Conservation (phyloP, 306 rosid genomes). For the Prunus fruticosa region DNA sequence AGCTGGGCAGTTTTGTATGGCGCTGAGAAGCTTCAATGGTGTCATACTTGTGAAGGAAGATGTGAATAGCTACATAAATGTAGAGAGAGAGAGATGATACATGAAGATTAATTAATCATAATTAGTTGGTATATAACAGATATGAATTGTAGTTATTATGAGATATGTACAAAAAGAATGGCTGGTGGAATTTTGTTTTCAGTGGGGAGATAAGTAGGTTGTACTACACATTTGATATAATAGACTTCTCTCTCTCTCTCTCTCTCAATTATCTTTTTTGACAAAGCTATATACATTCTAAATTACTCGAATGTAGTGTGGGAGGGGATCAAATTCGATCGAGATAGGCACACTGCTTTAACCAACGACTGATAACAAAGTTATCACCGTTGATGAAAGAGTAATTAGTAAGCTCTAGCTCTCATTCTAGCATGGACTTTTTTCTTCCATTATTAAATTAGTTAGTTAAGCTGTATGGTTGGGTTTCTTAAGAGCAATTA, state of each 20-base stretch:
- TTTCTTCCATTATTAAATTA: constrained; percentile 14
- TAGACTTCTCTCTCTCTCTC: not conserved
- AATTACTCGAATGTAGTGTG: no score
- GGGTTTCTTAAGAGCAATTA: constrained; percentile 33
- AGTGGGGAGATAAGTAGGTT: constrained; percentile 22
- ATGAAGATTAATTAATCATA: not conserved
- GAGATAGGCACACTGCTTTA: no score
- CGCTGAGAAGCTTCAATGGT: not conserved
- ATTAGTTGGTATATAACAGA: constrained; percentile 19
- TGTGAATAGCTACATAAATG: constrained; percentile 18
- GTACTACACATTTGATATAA: constrained; percentile 15
- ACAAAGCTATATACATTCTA: no score
- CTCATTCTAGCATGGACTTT: constrained; percentile 18
- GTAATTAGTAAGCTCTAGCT: constrained; percentile 18
- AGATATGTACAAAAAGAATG: constrained; percentile 30
- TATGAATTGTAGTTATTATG: constrained; percentile 10
- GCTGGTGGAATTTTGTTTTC: constrained; percentile 20
- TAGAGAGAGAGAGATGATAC: not conserved
- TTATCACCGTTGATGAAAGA: not conserved
- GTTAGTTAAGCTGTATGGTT: constrained; percentile 41
- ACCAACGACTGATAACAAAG: no score
- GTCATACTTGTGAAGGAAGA: constrained; percentile 15
- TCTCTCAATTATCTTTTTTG: no score
- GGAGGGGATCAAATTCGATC: no score
- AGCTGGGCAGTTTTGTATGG: not conserved